These are phyloP conservation scores for Lachnellula cervina DNA, from an alignment of 2,329 filamentous ascomycete genomes.

Conservation along the genomic window DNA sequence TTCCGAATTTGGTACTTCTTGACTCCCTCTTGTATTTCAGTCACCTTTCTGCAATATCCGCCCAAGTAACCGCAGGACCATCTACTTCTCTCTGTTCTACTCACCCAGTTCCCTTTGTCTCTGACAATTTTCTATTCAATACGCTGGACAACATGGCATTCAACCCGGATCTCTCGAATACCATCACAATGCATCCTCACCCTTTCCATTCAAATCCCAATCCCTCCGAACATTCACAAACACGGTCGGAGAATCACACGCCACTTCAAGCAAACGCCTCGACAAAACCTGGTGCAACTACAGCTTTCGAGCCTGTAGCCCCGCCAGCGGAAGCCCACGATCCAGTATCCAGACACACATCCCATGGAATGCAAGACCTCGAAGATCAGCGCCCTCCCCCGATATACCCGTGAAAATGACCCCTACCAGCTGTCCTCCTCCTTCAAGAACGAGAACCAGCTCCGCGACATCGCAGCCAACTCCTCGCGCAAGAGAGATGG, in stretches of 20 bases:
- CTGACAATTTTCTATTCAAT: not conserved
- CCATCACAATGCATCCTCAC: slow-evolving; percentile 31
- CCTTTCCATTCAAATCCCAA: slow-evolving; percentile 28
- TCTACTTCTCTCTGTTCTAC: not conserved
- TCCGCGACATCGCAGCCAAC: slow-evolving; percentile 74
- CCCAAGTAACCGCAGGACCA: too few relatives aligned
- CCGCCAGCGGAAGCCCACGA: slow-evolving; percentile 24
- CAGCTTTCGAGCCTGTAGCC: slow-evolving; percentile 36
- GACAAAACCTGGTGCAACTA: slow-evolving; percentile 36
- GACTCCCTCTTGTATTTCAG: too few relatives aligned
- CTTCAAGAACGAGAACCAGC: slow-evolving; percentile 72
- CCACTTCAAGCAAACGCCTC: slow-evolving; percentile 20
- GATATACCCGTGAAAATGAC: slow-evolving; percentile 54
- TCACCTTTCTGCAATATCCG: too few relatives aligned
- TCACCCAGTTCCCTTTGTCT: not conserved
- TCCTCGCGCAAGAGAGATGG: slow-evolving; percentile 68
- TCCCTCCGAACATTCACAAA: slow-evolving; percentile 15
- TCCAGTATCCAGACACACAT: slow-evolving; percentile 25
- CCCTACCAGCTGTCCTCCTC: slow-evolving; percentile 74
- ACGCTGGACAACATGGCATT: slow-evolving; percentile 16
- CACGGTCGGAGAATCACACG: slow-evolving; percentile 22
- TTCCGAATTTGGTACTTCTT: too few relatives aligned
- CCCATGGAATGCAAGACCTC: slow-evolving; percentile 34
- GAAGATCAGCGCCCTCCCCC: slow-evolving; percentile 34
- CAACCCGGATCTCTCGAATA: slow-evolving; percentile 24